A percentile compares a stretch with the other conserved stretches of the same genome.
These are phyloP conservation scores for Melampsora occidentalis DNA, from an alignment of 1,284 basidiomycete species.

Conservation along the genomic window DNA sequence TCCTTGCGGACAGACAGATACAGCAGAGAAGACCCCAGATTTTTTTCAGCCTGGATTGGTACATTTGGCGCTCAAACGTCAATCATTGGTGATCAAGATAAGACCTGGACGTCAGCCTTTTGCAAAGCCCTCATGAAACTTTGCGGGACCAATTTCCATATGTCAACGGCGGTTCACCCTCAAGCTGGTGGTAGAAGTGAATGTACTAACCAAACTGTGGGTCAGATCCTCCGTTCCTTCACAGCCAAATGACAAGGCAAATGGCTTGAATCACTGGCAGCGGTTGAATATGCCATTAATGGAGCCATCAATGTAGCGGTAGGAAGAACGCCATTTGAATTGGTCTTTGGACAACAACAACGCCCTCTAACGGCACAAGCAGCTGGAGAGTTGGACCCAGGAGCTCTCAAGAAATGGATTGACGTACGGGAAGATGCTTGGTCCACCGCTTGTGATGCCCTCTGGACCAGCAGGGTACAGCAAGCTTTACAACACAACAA, in stretches of 20 bases:
- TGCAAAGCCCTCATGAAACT: background rate
- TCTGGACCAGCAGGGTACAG: no score
- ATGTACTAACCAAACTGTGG: slow-evolving; percentile 3
- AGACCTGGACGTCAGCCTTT: background rate
- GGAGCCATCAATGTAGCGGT: slow-evolving; percentile 44
- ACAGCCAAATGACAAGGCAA: background rate
- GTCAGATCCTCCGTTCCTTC: no score
- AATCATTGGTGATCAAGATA: no score
- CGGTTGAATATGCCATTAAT: slow-evolving; percentile 46
- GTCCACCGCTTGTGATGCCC: background rate
- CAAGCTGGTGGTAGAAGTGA: background rate
- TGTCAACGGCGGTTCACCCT: background rate
- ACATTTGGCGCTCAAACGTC: background rate
- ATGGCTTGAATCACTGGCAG: background rate
- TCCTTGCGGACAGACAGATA: background rate
- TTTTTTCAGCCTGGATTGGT: slow-evolving; percentile 4
- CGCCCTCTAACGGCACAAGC: no score
- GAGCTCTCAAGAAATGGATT: background rate
- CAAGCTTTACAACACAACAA: no score
- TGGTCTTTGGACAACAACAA: no score
- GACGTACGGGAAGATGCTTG: slow-evolving; percentile 46
- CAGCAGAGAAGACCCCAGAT: background rate
- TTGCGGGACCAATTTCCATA: background rate
- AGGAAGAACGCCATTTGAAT: slow-evolving; percentile 44
- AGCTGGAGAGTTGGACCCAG: background rate